Evolutionary conservation across 1,284 basidiomycete species (phyloP), one percentile per base, ranked within the genome.

Genomic region (Cryptococcus wingfieldii): DNA sequence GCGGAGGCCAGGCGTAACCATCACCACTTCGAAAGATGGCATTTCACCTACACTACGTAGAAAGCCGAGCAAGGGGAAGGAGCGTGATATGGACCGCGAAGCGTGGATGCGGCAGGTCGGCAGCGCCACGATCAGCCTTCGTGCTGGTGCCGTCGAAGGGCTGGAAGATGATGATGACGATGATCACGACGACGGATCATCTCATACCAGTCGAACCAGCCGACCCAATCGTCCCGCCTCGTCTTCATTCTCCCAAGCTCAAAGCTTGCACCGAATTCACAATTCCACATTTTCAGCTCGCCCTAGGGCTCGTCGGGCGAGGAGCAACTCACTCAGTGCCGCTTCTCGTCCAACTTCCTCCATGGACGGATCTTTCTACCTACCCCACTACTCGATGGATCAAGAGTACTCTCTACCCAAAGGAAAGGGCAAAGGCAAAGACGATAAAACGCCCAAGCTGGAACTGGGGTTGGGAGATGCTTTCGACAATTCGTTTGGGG

Each of bases 341-440:
- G 64, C 59, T 18, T 61, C 53, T 28, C 60, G 28, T 34, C 31
- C 31, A 34, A 53, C 50, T 16, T 31, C 58, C 3, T 38, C 45
- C 9, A 38, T 46, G 10, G 57, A 57, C 38, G 47, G 56, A 27
- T 62, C 63, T 8, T 73, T 70, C 59, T 69, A 59, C 52, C 62
- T 77, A 0, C 69, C 76, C 1, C 76, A 77, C 52, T 77, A 62
- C 50, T 77, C 76, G 5, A 66, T 68, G n/a, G 76, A 77, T 59
- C 59, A 66, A 38, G 70, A 70, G 55, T 77, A 76, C 54, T 76
- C 75, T 2, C 65, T 71, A 9, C 55, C 51, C 19, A 47, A 42
- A 13, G 18, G 27, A 19, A 31, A 47, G 38, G 18, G 28, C 28
- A 28, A 47, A 31, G 46, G 31, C 31, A 47, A 47, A 27, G 46